Percentiles rank a stretch among this genome's conserved stretches.
These are phyloP conservation scores for Cladosporium halotolerans DNA, from an alignment of 2,329 filamentous ascomycete genomes.

Conservation along the genomic window DNA sequence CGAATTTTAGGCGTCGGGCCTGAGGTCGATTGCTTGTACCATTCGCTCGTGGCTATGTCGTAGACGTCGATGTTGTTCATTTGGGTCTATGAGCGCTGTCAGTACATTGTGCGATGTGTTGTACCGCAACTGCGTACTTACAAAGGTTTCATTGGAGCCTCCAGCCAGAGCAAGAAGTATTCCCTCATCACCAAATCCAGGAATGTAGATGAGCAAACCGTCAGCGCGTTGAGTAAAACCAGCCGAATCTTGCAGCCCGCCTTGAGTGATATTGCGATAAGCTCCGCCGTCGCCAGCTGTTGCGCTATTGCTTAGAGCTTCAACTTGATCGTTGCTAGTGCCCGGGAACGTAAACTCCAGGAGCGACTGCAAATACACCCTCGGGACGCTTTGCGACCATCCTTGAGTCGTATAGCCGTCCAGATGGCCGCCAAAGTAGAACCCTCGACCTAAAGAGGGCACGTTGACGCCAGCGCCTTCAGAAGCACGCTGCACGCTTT, in stretches of 20 bases:
- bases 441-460: conserved; percentile 62
- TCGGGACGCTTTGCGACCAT: conserved; percentile 59
- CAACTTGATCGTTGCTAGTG: conserved; percentile 57
- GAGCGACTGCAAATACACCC: conserved; percentile 67
- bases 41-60: conserved; percentile 62
- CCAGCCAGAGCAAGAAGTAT: conserved; percentile 73
- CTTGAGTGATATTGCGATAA: conserved; percentile 69
- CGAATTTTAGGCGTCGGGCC: conserved; percentile 53
- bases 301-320: conserved; percentile 46
- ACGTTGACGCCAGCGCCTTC: conserved; percentile 69
- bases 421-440: conserved; percentile 73
- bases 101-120: background rate
- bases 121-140: conserved; percentile 30
- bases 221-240: conserved; percentile 70
- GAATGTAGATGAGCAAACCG: conserved; percentile 66
- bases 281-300: conserved; percentile 56
- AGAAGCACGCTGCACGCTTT: conserved; percentile 60
- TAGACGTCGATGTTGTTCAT: conserved; percentile 78
- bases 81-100: conserved; percentile 39
- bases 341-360: conserved; percentile 72
- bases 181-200: conserved; percentile 68
- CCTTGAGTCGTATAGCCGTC: conserved; percentile 58
- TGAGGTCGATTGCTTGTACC: conserved; percentile 67
- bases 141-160: conserved; percentile 61
- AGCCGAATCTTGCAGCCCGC: conserved; percentile 58